Base-by-base conservation (phyloP, 2,329 filamentous ascomycete genomes). In the Botryosphaeria dothidea region DNA sequence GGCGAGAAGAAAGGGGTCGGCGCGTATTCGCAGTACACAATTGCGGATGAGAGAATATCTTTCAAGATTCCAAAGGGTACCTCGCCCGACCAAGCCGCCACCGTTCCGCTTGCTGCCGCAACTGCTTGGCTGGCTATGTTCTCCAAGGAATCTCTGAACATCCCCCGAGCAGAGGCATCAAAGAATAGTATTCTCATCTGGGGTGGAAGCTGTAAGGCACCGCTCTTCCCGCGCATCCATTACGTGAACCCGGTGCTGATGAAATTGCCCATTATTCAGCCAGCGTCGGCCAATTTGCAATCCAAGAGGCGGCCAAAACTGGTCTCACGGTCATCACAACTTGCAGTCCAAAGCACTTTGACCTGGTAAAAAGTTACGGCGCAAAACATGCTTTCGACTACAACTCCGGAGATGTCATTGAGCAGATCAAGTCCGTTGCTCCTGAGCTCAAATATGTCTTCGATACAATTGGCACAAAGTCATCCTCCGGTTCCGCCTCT, bases 61-160 rank as follows among this genome's bases (percentile, higher is more conserved):
- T 82, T 81, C 68, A 73, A 74, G 8, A 65, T 82, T 0, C 79
- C 80, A 0, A 29, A 63, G 1, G 67, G 56, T 1, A 72, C 79
- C 13, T 54, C 72, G 0, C 68, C 60, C 0, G 72, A 71, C 17
- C 67, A 79, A 34, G 79, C 77, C 4, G 74, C 73, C 2, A 80
- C 80, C 0, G 60, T 82, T 7, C 79, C 79, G 1, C 66, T 82
- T 2, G 80, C 78, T 3, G 72, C 73, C 0, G 67, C 72, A 5
- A 83, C 80, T 4, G 71, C 80, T 0, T 78, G 71, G 73, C 71
- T 81, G 4, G 78, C 77, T 0, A 64, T 81, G 0, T 81, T 79
- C 57, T 80, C 78, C 0, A 73, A 74, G 45, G 68, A 72, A 2
- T 77, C 74, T 41, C 68, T 82, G 8, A 66, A 66, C n/a, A 76